Percentiles rank a stretch among this genome's conserved stretches.
phyloP scores from a whole-genome alignment of 2,329 filamentous ascomycete genomes.

The Aspergillus fructus region DNA sequence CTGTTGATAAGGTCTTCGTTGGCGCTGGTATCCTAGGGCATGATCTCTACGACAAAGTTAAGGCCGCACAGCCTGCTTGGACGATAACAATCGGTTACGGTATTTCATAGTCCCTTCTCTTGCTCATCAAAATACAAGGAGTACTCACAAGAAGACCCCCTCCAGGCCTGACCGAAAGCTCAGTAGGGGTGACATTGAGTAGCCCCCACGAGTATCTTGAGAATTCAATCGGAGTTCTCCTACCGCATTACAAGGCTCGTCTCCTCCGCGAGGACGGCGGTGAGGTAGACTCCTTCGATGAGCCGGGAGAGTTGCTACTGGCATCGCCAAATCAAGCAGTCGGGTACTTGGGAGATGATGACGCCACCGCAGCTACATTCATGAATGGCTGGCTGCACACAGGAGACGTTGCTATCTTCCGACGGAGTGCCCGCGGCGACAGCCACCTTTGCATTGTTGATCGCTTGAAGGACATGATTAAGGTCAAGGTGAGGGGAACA shows the following conservation, averaged over 20 bases:
- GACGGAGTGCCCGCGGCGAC: not conserved
- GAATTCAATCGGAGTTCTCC: not conserved
- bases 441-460: not conserved
- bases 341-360: not conserved
- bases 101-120: not conserved
- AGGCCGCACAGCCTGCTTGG: not conserved
- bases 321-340: not conserved
- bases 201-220: not conserved
- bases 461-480: not conserved
- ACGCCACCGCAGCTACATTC: not conserved
- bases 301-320: not conserved
- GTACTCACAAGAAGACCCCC: not conserved
- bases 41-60: not conserved
- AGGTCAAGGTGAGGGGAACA: not conserved
- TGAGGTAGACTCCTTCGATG: not conserved
- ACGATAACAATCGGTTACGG: conserved; percentile 1
- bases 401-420: not conserved
- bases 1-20: not conserved
- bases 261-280: not conserved
- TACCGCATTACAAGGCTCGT: not conserved
- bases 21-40: conserved; percentile 2
- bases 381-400: not conserved
- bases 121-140: not conserved
- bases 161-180: not conserved
- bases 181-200: not conserved